Percentiles rank a stretch among this genome's conserved stretches.
phyloP scores from a whole-genome alignment of 306 rosid species.

The Cucumis cinereus region DNA sequence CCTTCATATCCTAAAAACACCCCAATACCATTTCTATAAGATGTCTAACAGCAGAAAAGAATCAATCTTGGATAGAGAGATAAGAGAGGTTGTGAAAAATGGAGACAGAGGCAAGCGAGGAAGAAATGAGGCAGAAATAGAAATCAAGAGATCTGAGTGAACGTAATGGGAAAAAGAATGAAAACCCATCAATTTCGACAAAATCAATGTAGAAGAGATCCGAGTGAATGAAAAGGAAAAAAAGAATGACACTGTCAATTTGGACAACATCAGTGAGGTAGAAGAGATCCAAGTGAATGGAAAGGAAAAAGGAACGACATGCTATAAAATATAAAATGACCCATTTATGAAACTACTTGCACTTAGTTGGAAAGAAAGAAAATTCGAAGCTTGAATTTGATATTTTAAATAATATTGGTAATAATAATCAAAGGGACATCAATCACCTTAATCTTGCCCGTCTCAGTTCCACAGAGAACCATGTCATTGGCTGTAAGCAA shows the following conservation, averaged over 20 bases:
- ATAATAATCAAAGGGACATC: not conserved
- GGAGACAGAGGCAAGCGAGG: not conserved
- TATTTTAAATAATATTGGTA: not conserved
- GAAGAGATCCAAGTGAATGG: not conserved
- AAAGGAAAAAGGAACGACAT: not conserved
- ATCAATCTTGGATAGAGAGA: not conserved
- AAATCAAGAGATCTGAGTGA: not conserved
- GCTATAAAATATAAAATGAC: not conserved
- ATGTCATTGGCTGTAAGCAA: constrained; percentile 57
- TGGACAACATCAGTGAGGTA: not conserved
- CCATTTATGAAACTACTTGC: not conserved
- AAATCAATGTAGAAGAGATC: not conserved
- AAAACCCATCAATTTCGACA: not conserved
- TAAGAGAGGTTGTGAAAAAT: not conserved
- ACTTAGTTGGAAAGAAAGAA: not conserved
- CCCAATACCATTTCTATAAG: too few relatives aligned
- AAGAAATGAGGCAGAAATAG: not conserved
- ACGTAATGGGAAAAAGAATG: not conserved
- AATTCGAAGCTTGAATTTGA: not conserved
- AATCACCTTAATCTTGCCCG: constrained; percentile 55
- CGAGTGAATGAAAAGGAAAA: not conserved
- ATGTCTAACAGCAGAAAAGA: not conserved
- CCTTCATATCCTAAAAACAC: too few relatives aligned
- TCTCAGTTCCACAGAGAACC: constrained; percentile 64
- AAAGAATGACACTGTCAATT: not conserved